These are phyloP conservation scores for Crucibulum laeve DNA, from an alignment of 768 basidiomycete genomes.

Conservation along the genomic window DNA sequence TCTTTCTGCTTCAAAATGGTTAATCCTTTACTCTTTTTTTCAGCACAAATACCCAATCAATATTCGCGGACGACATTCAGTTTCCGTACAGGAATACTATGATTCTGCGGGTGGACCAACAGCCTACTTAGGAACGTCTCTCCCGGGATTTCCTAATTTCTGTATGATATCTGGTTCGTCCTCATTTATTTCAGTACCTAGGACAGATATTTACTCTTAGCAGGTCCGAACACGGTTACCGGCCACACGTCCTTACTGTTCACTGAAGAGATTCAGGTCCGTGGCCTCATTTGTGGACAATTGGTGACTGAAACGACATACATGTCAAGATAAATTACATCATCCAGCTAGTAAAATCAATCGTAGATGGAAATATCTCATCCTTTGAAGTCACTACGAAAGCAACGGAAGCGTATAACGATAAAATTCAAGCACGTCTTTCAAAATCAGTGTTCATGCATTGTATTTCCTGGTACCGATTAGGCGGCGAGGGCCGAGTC, in stretches of 20 bases:
- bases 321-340: conserved; percentile 5
- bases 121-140: conserved; percentile 32
- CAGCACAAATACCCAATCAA: conserved; percentile 13
- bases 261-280: conserved; percentile 31
- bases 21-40: background rate
- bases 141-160: conserved; percentile 38
- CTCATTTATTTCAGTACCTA: background rate
- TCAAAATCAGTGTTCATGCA: conserved; percentile 18
- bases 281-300: background rate
- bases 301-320: background rate
- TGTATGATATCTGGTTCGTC: conserved; percentile 26
- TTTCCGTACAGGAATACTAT: conserved; percentile 28
- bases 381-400: conserved; percentile 12
- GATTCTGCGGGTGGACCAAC: conserved; percentile 27
- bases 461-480: conserved; percentile 33
- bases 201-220: background rate
- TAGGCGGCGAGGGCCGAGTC: conserved; percentile 22
- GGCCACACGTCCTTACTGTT: conserved; percentile 33
- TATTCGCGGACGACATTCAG: conserved; percentile 15
- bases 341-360: conserved; percentile 16
- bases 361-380: conserved; percentile 10
- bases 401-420: conserved; percentile 17
- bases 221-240: conserved; percentile 32
- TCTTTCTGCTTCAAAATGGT: conserved; percentile 24
- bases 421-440: conserved; percentile 13